These are phyloP conservation scores for Candida verbasci DNA, from an alignment of 805 yeast genomes.

Conservation along the genomic window DNA sequence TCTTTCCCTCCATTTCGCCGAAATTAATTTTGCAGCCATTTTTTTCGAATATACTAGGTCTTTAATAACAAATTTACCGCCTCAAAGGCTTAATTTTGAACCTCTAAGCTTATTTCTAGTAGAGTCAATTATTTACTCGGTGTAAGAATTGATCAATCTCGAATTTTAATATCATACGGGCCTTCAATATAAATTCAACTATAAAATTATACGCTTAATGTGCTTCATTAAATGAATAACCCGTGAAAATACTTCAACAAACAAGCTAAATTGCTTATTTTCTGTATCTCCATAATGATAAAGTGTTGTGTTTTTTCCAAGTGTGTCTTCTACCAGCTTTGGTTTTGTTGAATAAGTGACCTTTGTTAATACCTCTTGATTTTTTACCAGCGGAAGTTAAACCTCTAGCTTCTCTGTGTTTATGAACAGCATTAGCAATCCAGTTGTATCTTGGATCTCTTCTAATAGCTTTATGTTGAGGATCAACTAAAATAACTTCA, in stretches of 20 bases:
- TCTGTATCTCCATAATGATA: conserved; percentile 99
- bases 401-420: conserved; percentile 99
- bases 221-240: not conserved
- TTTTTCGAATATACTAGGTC: no score
- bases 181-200: no score
- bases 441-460: conserved; percentile 99
- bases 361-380: conserved; percentile 99
- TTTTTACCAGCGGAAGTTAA: conserved; percentile 97
- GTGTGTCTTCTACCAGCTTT: conserved; percentile 98
- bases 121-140: no score
- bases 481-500: conserved; percentile 97
- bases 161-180: no score
- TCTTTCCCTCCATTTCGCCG: no score
- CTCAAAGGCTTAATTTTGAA: no score
- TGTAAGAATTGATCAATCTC: no score
- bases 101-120: no score
- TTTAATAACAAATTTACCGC: no score
- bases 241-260: not conserved
- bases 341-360: conserved; percentile 99
- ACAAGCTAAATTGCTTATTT: conserved; percentile 38
- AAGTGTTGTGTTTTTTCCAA: conserved; percentile 99
- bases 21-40: no score
- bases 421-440: conserved; percentile 99
- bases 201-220: no score
- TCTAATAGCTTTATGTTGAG: conserved; percentile 97